Evolutionary conservation across 2,329 filamentous ascomycete species (phyloP).

Genomic region (Verticillium dahliae): DNA sequence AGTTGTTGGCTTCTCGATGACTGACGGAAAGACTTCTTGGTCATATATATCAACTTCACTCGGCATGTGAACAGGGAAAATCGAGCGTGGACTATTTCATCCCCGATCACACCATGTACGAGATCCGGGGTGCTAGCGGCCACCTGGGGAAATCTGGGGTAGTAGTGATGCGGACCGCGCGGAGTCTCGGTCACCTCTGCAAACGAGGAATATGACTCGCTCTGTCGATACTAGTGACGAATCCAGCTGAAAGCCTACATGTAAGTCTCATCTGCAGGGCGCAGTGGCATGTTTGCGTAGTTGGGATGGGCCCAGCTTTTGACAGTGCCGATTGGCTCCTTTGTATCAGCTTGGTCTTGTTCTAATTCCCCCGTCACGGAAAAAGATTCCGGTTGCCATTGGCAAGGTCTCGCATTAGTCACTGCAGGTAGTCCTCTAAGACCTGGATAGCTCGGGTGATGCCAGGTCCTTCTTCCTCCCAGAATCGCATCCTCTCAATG

Average conservation of each 20-base stretch:
- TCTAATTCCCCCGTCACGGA: too few relatives aligned
- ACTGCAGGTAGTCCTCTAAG: not conserved
- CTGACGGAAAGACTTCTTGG: not conserved
- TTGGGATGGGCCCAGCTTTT: not conserved
- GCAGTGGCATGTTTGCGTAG: not conserved
- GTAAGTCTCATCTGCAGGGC: not conserved
- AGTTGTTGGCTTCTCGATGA: not conserved
- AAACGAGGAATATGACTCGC: not conserved
- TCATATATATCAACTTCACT: not conserved
- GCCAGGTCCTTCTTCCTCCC: not conserved
- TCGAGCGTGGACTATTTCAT: not conserved
- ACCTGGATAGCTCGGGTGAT: not conserved
- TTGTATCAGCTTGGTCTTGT: too few relatives aligned
- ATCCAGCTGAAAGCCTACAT: too few relatives aligned
- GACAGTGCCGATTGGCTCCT: too few relatives aligned
- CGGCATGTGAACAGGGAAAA: not conserved
- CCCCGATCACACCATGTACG: not conserved
- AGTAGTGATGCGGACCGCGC: not conserved
- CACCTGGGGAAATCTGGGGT: not conserved
- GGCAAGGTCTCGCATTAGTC: too few relatives aligned
- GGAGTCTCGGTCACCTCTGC: not conserved
- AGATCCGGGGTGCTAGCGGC: not conserved
- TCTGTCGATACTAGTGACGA: too few relatives aligned
- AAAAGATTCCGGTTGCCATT: too few relatives aligned
- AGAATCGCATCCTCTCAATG: not conserved